Evolutionary conservation across 805 yeast species (phyloP), one percentile per base, ranked within the genome.

Genomic region (Groenewaldozyma salmanticensis): DNA sequence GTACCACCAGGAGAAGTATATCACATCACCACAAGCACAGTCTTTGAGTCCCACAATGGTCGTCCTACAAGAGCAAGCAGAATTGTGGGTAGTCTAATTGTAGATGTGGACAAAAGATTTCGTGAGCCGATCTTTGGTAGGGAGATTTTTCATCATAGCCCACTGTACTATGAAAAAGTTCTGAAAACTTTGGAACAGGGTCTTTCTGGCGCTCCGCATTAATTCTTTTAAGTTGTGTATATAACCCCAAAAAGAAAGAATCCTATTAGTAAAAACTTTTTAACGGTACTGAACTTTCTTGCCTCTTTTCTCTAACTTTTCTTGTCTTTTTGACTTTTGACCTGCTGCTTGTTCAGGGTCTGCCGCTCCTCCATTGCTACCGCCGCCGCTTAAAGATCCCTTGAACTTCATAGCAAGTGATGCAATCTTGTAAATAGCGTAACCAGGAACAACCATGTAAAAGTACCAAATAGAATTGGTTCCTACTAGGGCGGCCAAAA

Each of bases 401-500:
- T 22, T 42, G 54, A 42, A 20, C 61, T 49, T 35, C 48, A 44
- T 33, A 58, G 48, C 15, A 68, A 61, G 27, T 1, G 69, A 62
- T 46, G 62, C 61, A 16, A 72, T 46, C 54, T 72, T 74, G 60
- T 66, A 75, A 4, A 52, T 55, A 2, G 75, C 75, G 57, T 58
- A 78, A 0, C 60, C 68, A 1, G 85, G 85, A 33, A 77, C 65
- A 37, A 62, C 55, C n/a, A 63, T 43, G 48, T 67, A 70, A 29
- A 78, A 43, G 50, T 65, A 66, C 86, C 86, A 83, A 5, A 74
- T 75, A 52, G 69, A 68, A 55, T 73, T 73, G 33, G 72, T 55
- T 4, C 87, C 87, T 29, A 72, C 51, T 0, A 74, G 18, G 4
- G 74, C 50, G 65, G 76, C 71, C 39, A 79, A 59, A 1, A 79